A percentile compares a stretch with the other conserved stretches of the same genome.
phyloP scores from a whole-genome alignment of 2,329 filamentous ascomycete genomes.

The Monosporascus ibericus region DNA sequence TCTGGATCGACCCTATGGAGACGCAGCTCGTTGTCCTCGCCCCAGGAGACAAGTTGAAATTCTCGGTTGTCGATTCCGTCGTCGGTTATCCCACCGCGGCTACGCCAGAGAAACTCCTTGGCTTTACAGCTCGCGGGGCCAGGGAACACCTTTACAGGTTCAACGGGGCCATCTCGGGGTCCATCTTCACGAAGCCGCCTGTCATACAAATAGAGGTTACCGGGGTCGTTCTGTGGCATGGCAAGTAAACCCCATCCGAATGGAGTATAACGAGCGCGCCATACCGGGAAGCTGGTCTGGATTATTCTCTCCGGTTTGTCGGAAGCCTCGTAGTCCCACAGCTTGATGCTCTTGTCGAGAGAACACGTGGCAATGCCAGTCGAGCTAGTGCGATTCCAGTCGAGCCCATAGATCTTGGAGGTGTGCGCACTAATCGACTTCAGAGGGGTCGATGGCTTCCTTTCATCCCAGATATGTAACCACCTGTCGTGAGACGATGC shows the following conservation, averaged over 20 bases:
- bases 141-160: constrained; percentile 51
- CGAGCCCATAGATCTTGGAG: constrained; percentile 91
- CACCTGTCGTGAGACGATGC: constrained; percentile 87
- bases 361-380: constrained; percentile 80
- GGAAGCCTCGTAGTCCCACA: constrained; percentile 72
- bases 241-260: constrained; percentile 81
- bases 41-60: constrained; percentile 91
- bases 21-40: constrained; percentile 75
- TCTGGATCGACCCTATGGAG: constrained; percentile 66
- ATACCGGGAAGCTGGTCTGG: constrained; percentile 77
- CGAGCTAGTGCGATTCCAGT: constrained; percentile 78
- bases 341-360: constrained; percentile 84
- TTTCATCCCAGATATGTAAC: constrained; percentile 84
- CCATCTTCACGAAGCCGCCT: constrained; percentile 43
- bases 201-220: constrained; percentile 80
- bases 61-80: constrained; percentile 76
- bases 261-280: constrained; percentile 85
- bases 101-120: constrained; percentile 88
- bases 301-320: constrained; percentile 71
- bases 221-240: constrained; percentile 87
- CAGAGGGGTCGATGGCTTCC: constrained; percentile 70
- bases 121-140: constrained; percentile 64
- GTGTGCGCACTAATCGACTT: constrained; percentile 81
- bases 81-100: constrained; percentile 60
- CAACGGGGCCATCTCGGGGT: constrained; percentile 36